phyloP scores from a whole-genome alignment of 1,284 basidiomycete species.

The Sphagnurus paluster region DNA sequence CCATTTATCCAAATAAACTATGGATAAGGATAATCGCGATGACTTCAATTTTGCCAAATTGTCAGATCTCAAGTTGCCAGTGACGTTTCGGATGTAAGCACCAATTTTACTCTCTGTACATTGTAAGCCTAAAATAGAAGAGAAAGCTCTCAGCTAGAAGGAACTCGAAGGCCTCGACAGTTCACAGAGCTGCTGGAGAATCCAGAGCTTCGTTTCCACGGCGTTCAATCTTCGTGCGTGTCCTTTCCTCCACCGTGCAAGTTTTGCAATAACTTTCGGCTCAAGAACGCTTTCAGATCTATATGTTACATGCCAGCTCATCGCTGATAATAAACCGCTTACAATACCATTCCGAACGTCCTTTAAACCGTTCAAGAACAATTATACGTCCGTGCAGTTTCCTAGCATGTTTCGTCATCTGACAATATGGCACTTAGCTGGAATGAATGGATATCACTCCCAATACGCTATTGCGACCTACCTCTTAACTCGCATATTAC shows the following conservation, averaged over 20 bases:
- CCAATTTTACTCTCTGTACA: slow-evolving; percentile 1
- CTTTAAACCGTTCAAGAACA: slow-evolving; percentile 88
- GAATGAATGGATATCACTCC: slow-evolving; percentile 93
- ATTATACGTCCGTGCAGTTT: slow-evolving; percentile 61
- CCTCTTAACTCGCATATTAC: slow-evolving; percentile 87
- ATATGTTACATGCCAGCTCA: slow-evolving; percentile 88
- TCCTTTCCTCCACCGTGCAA: slow-evolving; percentile 9
- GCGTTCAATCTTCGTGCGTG: slow-evolving; percentile 74
- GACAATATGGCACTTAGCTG: slow-evolving; percentile 56
- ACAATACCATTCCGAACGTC: slow-evolving; percentile 90
- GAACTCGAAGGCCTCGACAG: slow-evolving; percentile 64
- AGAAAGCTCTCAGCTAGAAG: slow-evolving; percentile 81
- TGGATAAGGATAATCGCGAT: slow-evolving; percentile 77
- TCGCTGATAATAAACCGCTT: slow-evolving; percentile 90
- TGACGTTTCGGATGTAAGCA: slow-evolving; percentile 85
- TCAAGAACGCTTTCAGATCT: slow-evolving; percentile 83
- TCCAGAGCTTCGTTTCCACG: slow-evolving; percentile 78
- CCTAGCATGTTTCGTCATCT: background rate
- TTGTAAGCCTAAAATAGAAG: background rate
- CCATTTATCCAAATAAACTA: slow-evolving; percentile 23
- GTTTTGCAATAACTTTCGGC: slow-evolving; percentile 26
- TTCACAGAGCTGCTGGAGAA: slow-evolving; percentile 78
- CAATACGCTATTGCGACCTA: slow-evolving; percentile 89
- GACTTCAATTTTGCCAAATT: slow-evolving; percentile 91
- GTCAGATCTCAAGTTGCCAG: slow-evolving; percentile 81